Evolutionary conservation across 1,284 basidiomycete genomes (phyloP), one percentile per base, ranked within the genome.

Genomic region (Mycena citricolor): DNA sequence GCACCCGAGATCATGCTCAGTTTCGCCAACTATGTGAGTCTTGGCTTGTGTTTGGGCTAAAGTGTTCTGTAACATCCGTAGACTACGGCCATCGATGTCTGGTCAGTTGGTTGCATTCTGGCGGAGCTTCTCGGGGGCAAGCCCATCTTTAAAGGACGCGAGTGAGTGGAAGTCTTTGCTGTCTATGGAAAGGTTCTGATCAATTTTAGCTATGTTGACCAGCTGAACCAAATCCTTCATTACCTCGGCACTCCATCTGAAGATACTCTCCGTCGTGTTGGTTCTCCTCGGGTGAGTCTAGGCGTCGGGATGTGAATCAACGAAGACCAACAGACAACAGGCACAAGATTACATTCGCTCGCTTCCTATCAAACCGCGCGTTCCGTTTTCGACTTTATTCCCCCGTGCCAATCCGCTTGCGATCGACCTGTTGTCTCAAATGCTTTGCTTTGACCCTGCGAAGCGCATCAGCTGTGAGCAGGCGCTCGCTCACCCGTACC

Each of bases 311-410:
- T 21, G 24, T 17, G 6, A 14, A n/a, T 1, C 4, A 10, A 14
- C 24, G 39, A 14, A 44, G n/a, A 29, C 8, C 49, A 20, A 30
- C 24, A 20, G 25, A 42, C 42, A 40, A n/a, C 58, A 90, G 86
- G 93, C 94, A 0, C 93, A 97, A 75, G 94, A 97, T 59, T 99
- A 99, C 66, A 99, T 99, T 61, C 88, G 97, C 38, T 97, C 93
- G 10, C 77, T 99, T 10, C 97, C 97, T 13, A 98, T 94, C 76
- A 94, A 94, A 66, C 90, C 94, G 13, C 83, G 90, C 16, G 88
- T 99, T 23, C 88, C 91, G 0, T 98, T 98, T 71, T 76, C 83
- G 32, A 86, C 86, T 23, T 76, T 99, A 24, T 99, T 93, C 71
- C 95, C 95, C 1, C 79, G 87, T 38, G 97, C 94, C 4, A 95